A percentile compares a stretch with the other conserved stretches of the same genome.
Evolutionary conservation across 2,329 filamentous ascomycete genomes (phyloP).

Genomic region (Aspergillus alliaceus): DNA sequence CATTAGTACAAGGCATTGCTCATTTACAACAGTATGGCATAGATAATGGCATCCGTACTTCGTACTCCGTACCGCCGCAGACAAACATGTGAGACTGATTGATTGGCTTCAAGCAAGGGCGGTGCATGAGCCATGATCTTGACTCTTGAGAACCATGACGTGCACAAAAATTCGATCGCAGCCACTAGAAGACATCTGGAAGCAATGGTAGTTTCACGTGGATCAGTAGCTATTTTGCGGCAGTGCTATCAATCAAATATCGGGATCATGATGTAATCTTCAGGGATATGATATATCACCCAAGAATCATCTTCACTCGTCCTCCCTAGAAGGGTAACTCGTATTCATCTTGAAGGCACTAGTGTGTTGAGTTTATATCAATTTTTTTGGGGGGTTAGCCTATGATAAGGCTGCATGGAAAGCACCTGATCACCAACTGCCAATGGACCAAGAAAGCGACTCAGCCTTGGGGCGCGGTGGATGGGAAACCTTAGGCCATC

Average conservation of each 20-base stretch:
- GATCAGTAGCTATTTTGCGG: neutral
- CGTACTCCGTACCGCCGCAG: neutral
- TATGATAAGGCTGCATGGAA: neutral
- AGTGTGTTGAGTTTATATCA: neutral
- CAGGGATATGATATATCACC: neutral
- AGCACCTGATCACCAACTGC: neutral
- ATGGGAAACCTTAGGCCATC: neutral
- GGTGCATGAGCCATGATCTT: neutral
- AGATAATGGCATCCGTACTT: no score
- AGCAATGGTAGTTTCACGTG: conserved; percentile 2
- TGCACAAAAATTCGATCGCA: neutral
- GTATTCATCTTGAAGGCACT: neutral
- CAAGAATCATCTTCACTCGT: neutral
- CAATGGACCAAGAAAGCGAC: conserved; percentile 4
- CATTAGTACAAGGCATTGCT: neutral
- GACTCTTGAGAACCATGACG: neutral
- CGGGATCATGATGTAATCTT: neutral
- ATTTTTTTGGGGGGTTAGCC: neutral
- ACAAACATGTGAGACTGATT: neutral
- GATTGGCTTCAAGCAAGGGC: neutral
- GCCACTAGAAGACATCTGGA: conserved; percentile 11
- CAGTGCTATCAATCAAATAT: neutral
- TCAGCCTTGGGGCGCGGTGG: conserved; percentile 13
- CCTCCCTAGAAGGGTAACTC: neutral
- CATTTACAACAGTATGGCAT: neutral